A percentile compares a stretch with the other conserved stretches of the same genome.
phyloP scores from a whole-genome alignment of 2,329 filamentous ascomycete genomes.

The Penicillium rolfsii region DNA sequence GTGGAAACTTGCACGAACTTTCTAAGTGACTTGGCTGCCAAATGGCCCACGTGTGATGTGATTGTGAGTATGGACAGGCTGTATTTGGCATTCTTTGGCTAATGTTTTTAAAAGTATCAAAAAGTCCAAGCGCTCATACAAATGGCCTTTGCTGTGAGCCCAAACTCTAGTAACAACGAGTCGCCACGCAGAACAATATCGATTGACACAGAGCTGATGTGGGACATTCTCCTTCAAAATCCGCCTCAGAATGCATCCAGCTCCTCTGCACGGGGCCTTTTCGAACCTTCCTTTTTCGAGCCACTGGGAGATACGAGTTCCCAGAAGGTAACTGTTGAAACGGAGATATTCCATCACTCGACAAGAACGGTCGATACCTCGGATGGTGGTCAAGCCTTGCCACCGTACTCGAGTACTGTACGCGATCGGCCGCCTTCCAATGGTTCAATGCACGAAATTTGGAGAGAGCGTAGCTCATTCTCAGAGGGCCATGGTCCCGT shows the following conservation, averaged over 20 bases:
- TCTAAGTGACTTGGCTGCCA: conserved; percentile 27
- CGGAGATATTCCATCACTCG: conserved; percentile 36
- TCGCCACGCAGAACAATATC: conserved; percentile 31
- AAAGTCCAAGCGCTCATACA: conserved; percentile 31
- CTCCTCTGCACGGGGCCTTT: conserved; percentile 25
- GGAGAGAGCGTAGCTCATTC: background rate
- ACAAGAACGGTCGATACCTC: conserved; percentile 32
- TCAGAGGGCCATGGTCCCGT: conserved; percentile 7
- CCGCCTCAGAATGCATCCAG: conserved; percentile 14
- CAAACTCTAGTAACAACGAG: conserved; percentile 14
- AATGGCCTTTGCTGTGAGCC: conserved; percentile 31
- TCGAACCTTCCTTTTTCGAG: conserved; percentile 29
- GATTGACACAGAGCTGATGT: conserved; percentile 38
- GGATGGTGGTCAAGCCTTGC: conserved; percentile 35
- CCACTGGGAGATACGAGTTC: conserved; percentile 13
- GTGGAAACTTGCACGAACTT: conserved; percentile 33
- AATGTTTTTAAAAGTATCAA: conserved; percentile 28
- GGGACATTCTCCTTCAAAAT: conserved; percentile 36
- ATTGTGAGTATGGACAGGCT: conserved; percentile 24
- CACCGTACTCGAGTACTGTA: conserved; percentile 32
- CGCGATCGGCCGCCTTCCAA: conserved; percentile 11
- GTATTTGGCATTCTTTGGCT: background rate
- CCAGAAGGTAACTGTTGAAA: conserved; percentile 32
- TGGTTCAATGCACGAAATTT: conserved; percentile 17
- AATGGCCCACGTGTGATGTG: conserved; percentile 32